Conservation (phyloP, 352 stramenopile species). For the Globisporangium paddicum region DNA sequence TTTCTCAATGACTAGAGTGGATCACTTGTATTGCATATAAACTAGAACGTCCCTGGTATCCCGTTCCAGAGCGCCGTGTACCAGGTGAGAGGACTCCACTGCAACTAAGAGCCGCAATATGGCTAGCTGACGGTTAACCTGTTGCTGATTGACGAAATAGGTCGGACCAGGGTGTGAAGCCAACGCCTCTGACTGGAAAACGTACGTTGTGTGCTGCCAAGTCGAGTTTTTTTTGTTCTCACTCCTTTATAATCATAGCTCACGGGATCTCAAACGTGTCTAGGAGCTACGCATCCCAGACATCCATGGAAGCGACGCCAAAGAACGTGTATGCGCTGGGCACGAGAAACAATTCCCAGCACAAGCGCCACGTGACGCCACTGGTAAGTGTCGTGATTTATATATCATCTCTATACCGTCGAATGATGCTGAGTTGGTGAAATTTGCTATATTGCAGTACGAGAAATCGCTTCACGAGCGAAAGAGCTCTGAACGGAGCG, state of each 20-base stretch:
- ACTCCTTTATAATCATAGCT: not conserved
- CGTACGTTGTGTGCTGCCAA: slow-evolving; percentile 25
- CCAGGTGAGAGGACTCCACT: slow-evolving; percentile 22
- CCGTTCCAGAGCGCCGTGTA: slow-evolving; percentile 66
- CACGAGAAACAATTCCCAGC: slow-evolving; percentile 47
- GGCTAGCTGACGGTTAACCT: not conserved
- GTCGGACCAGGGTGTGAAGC: slow-evolving; percentile 38
- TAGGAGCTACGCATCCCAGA: slow-evolving; percentile 64
- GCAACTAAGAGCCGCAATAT: not conserved
- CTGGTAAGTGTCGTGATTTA: slow-evolving; percentile 26
- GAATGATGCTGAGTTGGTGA: not conserved
- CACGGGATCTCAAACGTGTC: not conserved
- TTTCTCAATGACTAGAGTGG: too few species aligned
- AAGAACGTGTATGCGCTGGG: slow-evolving; percentile 18
- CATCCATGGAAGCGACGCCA: slow-evolving; percentile 33
- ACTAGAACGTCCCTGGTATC: slow-evolving; percentile 41
- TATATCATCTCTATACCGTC: not conserved
- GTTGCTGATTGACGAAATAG: slow-evolving; percentile 15
- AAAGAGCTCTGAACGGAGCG: not conserved
- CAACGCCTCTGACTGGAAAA: slow-evolving; percentile 61
- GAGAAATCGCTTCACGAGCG: slow-evolving; percentile 17
- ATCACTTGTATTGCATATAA: too few species aligned
- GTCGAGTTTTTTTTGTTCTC: not conserved
- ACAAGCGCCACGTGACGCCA: slow-evolving; percentile 57
- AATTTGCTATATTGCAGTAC: slow-evolving; percentile 12